These are phyloP conservation scores for Bretziella fagacearum DNA, from an alignment of 2,329 filamentous ascomycete genomes.

Conservation along the genomic window DNA sequence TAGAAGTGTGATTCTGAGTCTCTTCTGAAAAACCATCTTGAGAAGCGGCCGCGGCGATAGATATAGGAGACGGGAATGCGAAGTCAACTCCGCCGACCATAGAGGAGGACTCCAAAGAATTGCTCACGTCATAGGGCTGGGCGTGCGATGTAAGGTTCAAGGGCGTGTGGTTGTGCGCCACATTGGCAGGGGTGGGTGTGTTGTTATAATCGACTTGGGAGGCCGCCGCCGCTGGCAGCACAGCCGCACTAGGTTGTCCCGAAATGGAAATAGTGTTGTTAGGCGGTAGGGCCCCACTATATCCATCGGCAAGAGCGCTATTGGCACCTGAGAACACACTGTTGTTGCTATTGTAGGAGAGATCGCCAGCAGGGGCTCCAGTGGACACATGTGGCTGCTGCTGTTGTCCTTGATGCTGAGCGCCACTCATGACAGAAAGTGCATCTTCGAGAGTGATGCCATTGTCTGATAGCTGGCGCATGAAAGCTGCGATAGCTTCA, in stretches of 20 bases:
- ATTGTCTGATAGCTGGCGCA: neutral
- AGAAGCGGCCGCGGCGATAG: constrained; percentile 9
- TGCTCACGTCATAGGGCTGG: constrained; percentile 13
- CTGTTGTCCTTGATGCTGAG: neutral
- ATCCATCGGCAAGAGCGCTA: constrained; percentile 1
- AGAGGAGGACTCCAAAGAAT: constrained; percentile 7
- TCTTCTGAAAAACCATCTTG: constrained; percentile 2
- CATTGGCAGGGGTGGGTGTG: neutral
- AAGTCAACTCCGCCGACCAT: neutral
- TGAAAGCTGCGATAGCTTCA: neutral
- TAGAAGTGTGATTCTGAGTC: neutral
- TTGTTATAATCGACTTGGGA: neutral
- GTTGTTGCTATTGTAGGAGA: constrained; percentile 1
- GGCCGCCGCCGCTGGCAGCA: neutral
- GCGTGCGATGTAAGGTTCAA: constrained; percentile 3
- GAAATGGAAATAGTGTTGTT: neutral
- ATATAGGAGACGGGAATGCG: constrained; percentile 13
- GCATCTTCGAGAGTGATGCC: no score
- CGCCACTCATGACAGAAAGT: no score
- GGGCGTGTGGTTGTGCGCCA: constrained; percentile 6
- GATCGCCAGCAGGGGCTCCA: neutral
- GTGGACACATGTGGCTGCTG: neutral
- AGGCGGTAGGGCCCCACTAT: constrained; percentile 2
- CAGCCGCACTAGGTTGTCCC: neutral
- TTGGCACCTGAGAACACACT: neutral